Percentiles rank a stretch among this genome's conserved stretches.
Conservation (phyloP, 2,329 filamentous ascomycete species). For the Metarhizium humberi region DNA sequence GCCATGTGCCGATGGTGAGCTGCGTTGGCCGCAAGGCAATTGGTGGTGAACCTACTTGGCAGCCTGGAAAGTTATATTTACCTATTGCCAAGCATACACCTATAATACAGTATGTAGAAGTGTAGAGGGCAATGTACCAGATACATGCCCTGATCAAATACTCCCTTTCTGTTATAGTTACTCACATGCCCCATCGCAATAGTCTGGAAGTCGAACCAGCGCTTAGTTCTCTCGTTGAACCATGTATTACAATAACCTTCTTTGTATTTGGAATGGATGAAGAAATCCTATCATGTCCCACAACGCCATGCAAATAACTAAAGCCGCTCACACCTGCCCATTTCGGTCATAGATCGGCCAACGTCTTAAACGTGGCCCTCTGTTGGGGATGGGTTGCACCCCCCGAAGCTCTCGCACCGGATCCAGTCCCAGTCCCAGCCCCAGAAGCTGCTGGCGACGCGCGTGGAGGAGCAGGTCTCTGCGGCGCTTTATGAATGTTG, state of each 20-base stretch:
- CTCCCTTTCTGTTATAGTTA: too few species aligned
- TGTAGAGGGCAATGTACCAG: not conserved
- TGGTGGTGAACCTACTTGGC: not conserved
- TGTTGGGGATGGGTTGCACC: slow-evolving; percentile 17
- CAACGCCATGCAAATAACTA: not conserved
- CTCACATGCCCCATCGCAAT: too few species aligned
- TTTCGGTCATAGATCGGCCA: slow-evolving; percentile 38
- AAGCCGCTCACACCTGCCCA: not conserved
- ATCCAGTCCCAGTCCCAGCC: not conserved
- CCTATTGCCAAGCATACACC: not conserved
- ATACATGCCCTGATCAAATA: too few species aligned
- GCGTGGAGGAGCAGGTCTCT: slow-evolving; percentile 2
- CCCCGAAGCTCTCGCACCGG: slow-evolving; percentile 9
- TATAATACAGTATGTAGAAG: not conserved
- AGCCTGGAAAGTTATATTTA: not conserved
- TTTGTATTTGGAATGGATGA: not conserved
- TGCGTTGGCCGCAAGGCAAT: not conserved
- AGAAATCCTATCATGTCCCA: not conserved
- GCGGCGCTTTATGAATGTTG: slow-evolving; percentile 36
- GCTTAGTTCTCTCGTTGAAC: not conserved
- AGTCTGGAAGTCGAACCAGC: too few species aligned
- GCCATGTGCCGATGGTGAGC: too few species aligned
- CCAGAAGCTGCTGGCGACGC: not conserved
- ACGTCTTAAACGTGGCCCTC: slow-evolving; percentile 36
- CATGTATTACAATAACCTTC: not conserved